Base-by-base conservation (phyloP, 768 basidiomycete genomes). In the Boletus sp. region DNA sequence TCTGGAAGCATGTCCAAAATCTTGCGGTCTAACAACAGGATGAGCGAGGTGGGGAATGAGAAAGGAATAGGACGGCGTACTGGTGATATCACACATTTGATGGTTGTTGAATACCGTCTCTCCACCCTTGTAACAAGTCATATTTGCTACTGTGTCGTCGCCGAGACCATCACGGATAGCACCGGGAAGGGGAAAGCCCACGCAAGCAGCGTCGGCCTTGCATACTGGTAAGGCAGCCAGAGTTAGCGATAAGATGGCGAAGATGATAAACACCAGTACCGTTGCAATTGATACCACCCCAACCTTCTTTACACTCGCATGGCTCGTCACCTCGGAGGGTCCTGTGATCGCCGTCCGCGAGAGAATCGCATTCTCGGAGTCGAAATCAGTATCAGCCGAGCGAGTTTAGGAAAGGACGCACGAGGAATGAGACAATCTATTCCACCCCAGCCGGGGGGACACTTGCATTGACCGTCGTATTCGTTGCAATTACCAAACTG, bases 41-140 rank as follows among this genome's bases (percentile, higher is more conserved):
- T 54, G 11, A 55, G 33, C 3, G 15, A 39, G 28, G 39, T n/a
- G 44, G 41, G 24, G 44, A 46, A 17, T 24, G 15, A 47, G 18
- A 47, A 17, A 20, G 30, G 17, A 4, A 39, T 33, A 15, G 20
- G 15, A 40, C 24, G 8, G 78, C 92, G 64, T 67, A 96, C 94
- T 98, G 11, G 97, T 99, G 35, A 99, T 95, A 70, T 98, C 85
- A 74, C 97, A 99, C 86, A 97, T 93, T 71, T 99, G 96, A 72
- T 94, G 93, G 62, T 97, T 94, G 70, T 84, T 88, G 71, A 92
- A 90, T n/a, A 99, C 90, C 0, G 93, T 95, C 69, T 90, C 83
- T 24, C 97, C 97, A 41, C 91, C 92, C 53, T 80, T 90, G 80
- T 97, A 96, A 70, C 97, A 98, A 1, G 92, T 92, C 89, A 98